These are phyloP conservation scores for Scutellaria baicalensis DNA, from an alignment of 257 asterid genomes.

Conservation along the genomic window DNA sequence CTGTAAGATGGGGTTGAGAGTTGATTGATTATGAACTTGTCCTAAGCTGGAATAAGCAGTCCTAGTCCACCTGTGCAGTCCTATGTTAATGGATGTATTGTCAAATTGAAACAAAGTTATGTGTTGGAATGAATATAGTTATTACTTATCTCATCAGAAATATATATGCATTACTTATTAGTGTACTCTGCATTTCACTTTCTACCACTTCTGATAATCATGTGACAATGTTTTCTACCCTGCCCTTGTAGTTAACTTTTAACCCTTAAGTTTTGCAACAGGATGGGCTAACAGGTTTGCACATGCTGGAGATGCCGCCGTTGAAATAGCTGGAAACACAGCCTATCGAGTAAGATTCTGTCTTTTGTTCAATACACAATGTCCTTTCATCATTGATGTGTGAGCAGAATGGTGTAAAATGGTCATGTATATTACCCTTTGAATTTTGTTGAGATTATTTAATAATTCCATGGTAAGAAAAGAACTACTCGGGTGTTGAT, in stretches of 20 bases:
- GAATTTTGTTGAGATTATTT: background rate
- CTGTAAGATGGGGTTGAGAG: background rate
- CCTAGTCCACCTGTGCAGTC: background rate
- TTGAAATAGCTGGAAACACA: slow-evolving; percentile 87
- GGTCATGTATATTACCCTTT: background rate
- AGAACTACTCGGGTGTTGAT: slow-evolving; percentile 9
- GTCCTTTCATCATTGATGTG: background rate
- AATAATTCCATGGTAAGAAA: too few relatives aligned
- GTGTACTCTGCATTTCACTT: background rate
- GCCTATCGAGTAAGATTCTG: slow-evolving; percentile 61
- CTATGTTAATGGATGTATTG: background rate
- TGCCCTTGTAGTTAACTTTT: background rate
- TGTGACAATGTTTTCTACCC: background rate
- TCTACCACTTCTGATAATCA: background rate
- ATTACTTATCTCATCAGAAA: too few relatives aligned
- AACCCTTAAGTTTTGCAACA: slow-evolving; percentile 28
- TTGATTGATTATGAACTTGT: background rate
- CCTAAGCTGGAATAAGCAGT: background rate
- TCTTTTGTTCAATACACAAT: background rate
- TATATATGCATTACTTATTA: too few relatives aligned
- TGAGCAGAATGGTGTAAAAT: background rate
- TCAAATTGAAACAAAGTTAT: background rate
- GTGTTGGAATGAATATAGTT: background rate
- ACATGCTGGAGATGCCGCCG: slow-evolving; percentile 91
- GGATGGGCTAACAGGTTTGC: slow-evolving; percentile 99